Conservation (phyloP, 768 basidiomycete genomes). For the Lentinula sp. region DNA sequence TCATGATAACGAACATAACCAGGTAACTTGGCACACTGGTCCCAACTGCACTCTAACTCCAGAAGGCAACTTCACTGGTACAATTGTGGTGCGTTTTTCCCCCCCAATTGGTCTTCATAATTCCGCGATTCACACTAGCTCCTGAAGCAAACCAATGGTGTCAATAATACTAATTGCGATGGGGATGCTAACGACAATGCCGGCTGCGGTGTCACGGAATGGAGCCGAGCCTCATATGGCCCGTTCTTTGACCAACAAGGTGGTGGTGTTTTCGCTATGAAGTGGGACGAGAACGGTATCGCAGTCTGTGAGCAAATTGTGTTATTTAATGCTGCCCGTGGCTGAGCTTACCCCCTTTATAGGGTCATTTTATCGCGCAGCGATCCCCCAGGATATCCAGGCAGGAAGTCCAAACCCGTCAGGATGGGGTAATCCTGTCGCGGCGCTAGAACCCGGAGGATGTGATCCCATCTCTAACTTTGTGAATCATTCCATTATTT, state of each 20-base stretch:
- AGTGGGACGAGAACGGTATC: slow-evolving; percentile 78
- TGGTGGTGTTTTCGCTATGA: slow-evolving; percentile 86
- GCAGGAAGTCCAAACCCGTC: slow-evolving; percentile 58
- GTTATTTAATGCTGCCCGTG: background rate
- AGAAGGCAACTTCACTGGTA: slow-evolving; percentile 54
- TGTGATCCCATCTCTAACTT: slow-evolving; percentile 62
- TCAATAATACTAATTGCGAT: slow-evolving; percentile 50
- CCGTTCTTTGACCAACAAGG: slow-evolving; percentile 72
- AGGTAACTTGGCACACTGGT: slow-evolving; percentile 76
- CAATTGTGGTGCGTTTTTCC: slow-evolving; percentile 45
- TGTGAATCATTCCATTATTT: slow-evolving; percentile 65
- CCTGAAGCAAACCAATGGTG: slow-evolving; percentile 37
- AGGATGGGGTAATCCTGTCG: slow-evolving; percentile 65
- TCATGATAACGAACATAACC: slow-evolving; percentile 79
- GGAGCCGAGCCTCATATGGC: slow-evolving; percentile 80
- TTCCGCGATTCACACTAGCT: background rate
- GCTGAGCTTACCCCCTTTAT: background rate
- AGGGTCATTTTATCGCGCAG: slow-evolving; percentile 83
- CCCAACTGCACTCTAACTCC: slow-evolving; percentile 58
- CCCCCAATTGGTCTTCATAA: no score
- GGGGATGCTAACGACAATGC: slow-evolving; percentile 48
- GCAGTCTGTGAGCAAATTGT: slow-evolving; percentile 53
- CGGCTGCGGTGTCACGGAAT: slow-evolving; percentile 76
- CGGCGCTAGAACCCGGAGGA: slow-evolving; percentile 41
- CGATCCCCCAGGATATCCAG: slow-evolving; percentile 63